Base-by-base conservation (phyloP, 228 moss, liverwort and hornwort genomes). In the Sphagnum fallax region DNA sequence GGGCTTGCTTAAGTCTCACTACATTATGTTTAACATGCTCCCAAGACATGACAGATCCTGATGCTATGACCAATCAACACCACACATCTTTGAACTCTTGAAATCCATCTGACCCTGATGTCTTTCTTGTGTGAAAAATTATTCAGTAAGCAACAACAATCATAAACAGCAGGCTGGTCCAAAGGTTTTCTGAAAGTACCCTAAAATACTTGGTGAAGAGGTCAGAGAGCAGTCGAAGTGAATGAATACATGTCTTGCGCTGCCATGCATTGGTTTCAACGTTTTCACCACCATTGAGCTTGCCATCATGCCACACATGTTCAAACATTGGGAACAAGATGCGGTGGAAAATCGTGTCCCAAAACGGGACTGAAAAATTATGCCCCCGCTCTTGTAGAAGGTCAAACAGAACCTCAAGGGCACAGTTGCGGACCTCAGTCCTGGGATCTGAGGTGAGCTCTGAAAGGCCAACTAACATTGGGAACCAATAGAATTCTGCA, bases 401-500 rank as follows among this genome's bases (percentile, higher is more conserved):
- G 73, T 98, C 98, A 79, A 98, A 98, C 48, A 98, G 80, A 73
- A 98, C 98, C 77, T 98, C 98, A 66, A 98, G 51, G 2, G 98
- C 98, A 84, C 98, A 98, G 66, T 98, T 98, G 65, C 98, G 82
- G 65, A 98, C 98, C 84, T 98, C 94, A 60, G 89, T 80, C 49
- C 98, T 86, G 16, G 98, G 86, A 79, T 98, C 98, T 52, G 98
- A 93, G 47, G 98, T 98, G 51, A 98, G 87, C 62, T 98, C 98
- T 10, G 98, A 98, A 12, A 98, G 87, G 51, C 98, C 98, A 60
- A 94, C 98, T 48, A 98, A 90, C 98, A 98, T 98, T 49, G 98
- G 98, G 70, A 98, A 98, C 98, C 98, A 98, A 66, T 93, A 98
- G 65, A 94, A 94, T 77, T 98, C 98, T 10, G 98, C 98, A 70